Base-by-base conservation (phyloP, 2,329 filamentous ascomycete genomes). In the Alternaria brassicae region DNA sequence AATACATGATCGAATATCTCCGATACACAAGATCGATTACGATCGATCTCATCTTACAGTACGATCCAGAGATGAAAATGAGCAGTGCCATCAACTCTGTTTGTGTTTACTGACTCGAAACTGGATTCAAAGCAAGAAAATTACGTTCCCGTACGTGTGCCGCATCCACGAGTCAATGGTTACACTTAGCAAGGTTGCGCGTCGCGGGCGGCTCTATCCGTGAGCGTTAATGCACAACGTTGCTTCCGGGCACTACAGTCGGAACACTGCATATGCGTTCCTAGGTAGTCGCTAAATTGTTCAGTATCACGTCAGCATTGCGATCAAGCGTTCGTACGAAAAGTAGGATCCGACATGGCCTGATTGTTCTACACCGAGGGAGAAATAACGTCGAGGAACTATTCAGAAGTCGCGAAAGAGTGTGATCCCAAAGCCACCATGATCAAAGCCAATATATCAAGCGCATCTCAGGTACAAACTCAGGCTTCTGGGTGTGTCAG, bases 101-200 rank as follows among this genome's bases (percentile, higher is more conserved):
- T 13, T 12, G 21, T n/a, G 6, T 42, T 23, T n/a, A 42, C 37
- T 52, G 49, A 42, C 49, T 52, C 37, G 49, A 23, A 13, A 13
- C 17, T 10, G n/a, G n/a, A 5, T 19, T 21, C 36, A 36, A 40
- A 30, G 25, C 37, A 41, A 28, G 15, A 9, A 12, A n/a, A 6
- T 6, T n/a, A 40, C 25, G 15, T 25, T 19, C 17, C n/a, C 23
- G 48, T 30, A 40, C 25, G 19, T 41, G 3, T n/a, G 27, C 27
- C 27, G 36, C 25, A 28, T 51, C 9, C 37, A 41, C 17, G 17
- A 52, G 27, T 6, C 37, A 17, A 28, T 15, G 13, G 13, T 25
- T 17, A 12, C 25, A 30, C 25, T 6, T 28, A 30, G 13, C n/a
- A n/a, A 28, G 25, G 6, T 45, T 45, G n/a, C 7, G 28, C 12